Percentiles rank a stretch among this genome's conserved stretches.
Conservation (phyloP, 2,329 filamentous ascomycete species). For the Fusarium oxysporum region DNA sequence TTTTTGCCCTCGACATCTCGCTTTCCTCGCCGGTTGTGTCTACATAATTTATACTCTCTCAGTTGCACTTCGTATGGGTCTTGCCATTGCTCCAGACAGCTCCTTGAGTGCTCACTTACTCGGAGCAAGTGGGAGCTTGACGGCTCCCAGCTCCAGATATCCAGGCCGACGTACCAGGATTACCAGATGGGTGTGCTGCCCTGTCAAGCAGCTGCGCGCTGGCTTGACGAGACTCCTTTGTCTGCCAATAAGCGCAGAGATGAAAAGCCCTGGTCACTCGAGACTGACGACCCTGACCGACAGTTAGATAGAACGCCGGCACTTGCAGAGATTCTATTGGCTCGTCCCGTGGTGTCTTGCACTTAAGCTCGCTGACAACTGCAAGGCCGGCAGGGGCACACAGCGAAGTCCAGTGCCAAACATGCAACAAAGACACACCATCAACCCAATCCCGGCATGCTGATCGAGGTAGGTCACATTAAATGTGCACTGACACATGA, state of each 20-base stretch:
- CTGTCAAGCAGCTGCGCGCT: too few relatives aligned
- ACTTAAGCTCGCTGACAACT: not conserved
- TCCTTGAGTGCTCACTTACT: not conserved
- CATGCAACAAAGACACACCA: too few relatives aligned
- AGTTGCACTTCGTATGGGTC: fast-evolving
- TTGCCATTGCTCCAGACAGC: not conserved
- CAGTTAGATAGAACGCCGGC: too few relatives aligned
- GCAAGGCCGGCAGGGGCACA: not conserved
- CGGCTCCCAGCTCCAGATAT: not conserved
- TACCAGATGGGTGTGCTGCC: too few relatives aligned
- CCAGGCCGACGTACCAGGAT: not conserved
- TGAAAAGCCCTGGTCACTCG: too few relatives aligned
- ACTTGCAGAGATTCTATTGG: not conserved
- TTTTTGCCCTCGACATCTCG: not conserved
- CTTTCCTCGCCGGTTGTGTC: fast-evolving
- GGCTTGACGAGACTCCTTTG: too few relatives aligned
- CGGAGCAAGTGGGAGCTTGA: not conserved
- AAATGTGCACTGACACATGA: too few relatives aligned
- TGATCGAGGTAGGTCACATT: too few relatives aligned
- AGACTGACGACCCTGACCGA: too few relatives aligned
- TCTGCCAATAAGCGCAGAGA: too few relatives aligned
- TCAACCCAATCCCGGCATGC: too few relatives aligned
- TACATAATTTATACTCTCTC: not conserved
- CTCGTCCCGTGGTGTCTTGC: not conserved
- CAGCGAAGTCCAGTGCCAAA: too few relatives aligned